Evolutionary conservation across 805 yeast genomes (phyloP).

Genomic region (Wickerhamiella australiensis): DNA sequence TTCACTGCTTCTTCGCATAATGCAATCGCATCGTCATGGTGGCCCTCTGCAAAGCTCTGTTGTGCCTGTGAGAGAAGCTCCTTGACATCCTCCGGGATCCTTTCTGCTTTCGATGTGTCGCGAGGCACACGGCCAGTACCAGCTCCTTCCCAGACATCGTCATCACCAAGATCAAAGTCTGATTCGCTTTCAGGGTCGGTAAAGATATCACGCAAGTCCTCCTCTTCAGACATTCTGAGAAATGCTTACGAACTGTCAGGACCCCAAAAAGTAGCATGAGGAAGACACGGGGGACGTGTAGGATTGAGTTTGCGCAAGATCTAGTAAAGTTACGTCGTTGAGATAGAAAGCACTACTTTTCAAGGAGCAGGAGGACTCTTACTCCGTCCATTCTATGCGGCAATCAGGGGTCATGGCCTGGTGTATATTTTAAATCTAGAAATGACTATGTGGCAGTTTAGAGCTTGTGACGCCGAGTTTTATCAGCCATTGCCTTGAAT

Average conservation of each 20-base stretch:
- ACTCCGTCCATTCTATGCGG: no score
- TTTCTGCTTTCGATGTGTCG: constrained; percentile 5
- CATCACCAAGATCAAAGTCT: constrained; percentile 8
- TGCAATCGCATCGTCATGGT: constrained; percentile 24
- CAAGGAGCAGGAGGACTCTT: no score
- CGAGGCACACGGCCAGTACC: constrained; percentile 6
- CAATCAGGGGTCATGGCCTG: neutral
- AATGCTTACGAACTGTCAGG: neutral
- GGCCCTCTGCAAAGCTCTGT: constrained; percentile 17
- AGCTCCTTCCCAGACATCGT: neutral
- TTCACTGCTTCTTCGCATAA: constrained; percentile 26
- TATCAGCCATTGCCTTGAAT: constrained; percentile 43
- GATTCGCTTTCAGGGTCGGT: constrained; percentile 44
- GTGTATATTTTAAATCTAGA: no score
- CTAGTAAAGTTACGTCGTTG: no score
- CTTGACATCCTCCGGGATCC: constrained; percentile 16
- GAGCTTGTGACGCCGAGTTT: constrained; percentile 50
- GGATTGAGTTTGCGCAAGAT: no score
- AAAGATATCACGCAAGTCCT: constrained; percentile 9
- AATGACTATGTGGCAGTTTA: constrained; percentile 24
- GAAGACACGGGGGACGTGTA: no score
- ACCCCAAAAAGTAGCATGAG: neutral
- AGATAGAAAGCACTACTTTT: no score
- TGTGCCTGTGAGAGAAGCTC: constrained; percentile 21
- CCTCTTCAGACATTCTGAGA: constrained; percentile 4